Percentiles rank a stretch among this genome's conserved stretches.
phyloP scores from a whole-genome alignment of 2,329 filamentous ascomycete species.

The Venturia carpophila region DNA sequence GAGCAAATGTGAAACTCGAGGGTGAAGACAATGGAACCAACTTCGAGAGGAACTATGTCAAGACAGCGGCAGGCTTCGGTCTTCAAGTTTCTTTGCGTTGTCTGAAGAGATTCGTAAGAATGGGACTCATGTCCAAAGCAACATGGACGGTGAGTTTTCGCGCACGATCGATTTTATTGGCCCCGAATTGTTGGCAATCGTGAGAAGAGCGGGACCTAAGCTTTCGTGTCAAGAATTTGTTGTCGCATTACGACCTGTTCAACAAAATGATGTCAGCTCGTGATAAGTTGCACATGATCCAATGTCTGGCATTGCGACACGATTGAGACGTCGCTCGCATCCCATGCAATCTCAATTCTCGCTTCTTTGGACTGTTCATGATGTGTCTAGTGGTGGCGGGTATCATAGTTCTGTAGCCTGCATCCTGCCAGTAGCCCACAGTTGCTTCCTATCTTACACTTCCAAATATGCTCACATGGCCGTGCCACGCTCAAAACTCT shows the following conservation, averaged over 20 bases:
- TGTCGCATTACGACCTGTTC: neutral
- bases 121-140: no score
- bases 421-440: neutral
- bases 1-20: no score
- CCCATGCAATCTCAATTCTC: neutral
- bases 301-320: neutral
- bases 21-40: no score
- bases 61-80: no score
- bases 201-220: neutral
- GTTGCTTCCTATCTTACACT: neutral
- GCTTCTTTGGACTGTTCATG: neutral
- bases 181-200: neutral
- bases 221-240: neutral
- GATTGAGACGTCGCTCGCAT: neutral
- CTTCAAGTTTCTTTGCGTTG: no score
- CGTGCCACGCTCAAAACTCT: slow-evolving; percentile 94
- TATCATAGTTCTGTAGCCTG: neutral
- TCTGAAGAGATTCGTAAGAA: no score
- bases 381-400: neutral
- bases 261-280: neutral
- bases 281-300: neutral
- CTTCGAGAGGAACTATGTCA: no score
- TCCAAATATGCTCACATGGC: slow-evolving; percentile 57
- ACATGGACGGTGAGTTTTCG: no score
- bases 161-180: no score